Evolutionary conservation across 1,284 basidiomycete species (phyloP), one percentile per base, ranked within the genome.

Genomic region (Golubevia sp.): DNA sequence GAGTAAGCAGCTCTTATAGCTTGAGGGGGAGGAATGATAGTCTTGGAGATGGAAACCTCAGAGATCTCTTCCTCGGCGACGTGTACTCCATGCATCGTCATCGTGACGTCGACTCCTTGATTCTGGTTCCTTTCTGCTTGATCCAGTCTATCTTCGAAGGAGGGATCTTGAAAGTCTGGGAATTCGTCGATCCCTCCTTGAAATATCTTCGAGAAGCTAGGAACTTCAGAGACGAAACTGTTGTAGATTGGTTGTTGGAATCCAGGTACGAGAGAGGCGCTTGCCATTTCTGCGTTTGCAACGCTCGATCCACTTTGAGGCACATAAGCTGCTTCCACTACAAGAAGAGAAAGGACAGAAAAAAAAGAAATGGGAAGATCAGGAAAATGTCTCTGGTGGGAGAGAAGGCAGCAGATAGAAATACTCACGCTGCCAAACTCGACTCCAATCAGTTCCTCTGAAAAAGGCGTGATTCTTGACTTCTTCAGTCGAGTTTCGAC

Each of bases 151-250:
- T n/a, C n/a, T 18, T 44, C 38, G 38, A 44, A 44, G 18, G 38
- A 44, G 18, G 38, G 73, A 53, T 82, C 76, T 11, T 59, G 56
- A 51, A 74, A 79, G 0, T 65, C 71, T 0, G 79, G 79, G 60
- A 82, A 82, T 48, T 79, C 71, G 56, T 77, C 67, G 5, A 73
- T 59, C 23, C 75, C 56, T 25, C 77, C 77, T 11, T 62, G 50
- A 55, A 66, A 82, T 30, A 82, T 65, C 1, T 68, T 68, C 0
- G 79, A 80, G 59, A 82, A 79, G 54, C 71, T 73, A 53, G 59
- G 38, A 44, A 44, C 38, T 44, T 44, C 38, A 44, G 38, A 44
- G 38, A 44, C 38, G 38, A 44, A 44, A 18, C 38, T 44, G 38
- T 44, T 18, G 38, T 44, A 44, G 38, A 44, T 44, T 44, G 11